A percentile compares a stretch with the other conserved stretches of the same genome.
phyloP scores from a whole-genome alignment of 2,329 filamentous ascomycete genomes.

The Dothideomycetes sp. region DNA sequence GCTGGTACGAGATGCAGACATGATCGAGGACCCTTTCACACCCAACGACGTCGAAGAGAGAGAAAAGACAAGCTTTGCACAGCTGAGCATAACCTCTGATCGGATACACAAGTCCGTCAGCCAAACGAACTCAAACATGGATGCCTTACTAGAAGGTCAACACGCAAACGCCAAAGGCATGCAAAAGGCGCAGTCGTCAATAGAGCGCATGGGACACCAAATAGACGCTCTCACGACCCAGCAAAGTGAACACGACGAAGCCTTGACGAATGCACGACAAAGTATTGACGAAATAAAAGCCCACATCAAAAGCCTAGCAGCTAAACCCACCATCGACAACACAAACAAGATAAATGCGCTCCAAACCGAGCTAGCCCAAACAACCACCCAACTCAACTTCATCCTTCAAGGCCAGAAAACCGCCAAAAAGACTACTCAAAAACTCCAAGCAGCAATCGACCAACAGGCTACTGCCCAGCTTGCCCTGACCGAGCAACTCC shows the following conservation, averaged over 20 bases:
- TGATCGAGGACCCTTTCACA: conserved; percentile 10
- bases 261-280: background rate
- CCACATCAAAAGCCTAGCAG: background rate
- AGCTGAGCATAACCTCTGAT: conserved; percentile 9
- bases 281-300: background rate
- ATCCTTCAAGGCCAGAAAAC: background rate
- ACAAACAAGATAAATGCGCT: conserved; percentile 1
- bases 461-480: background rate
- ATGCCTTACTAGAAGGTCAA: conserved; percentile 11
- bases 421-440: conserved; percentile 1
- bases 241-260: conserved; percentile 4
- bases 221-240: conserved; percentile 2
- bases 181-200: conserved; percentile 8
- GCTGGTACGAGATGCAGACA: conserved; percentile 1
- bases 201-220: conserved; percentile 8
- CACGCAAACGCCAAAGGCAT: conserved; percentile 9
- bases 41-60: conserved; percentile 1
- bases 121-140: conserved; percentile 5
- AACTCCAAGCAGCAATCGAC: conserved; percentile 1
- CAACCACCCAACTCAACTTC: conserved; percentile 1
- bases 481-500: background rate
- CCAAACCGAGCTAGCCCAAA: conserved; percentile 4
- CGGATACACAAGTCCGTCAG: conserved; percentile 6
- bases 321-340: background rate
- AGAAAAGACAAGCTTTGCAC: conserved; percentile 6